Evolutionary conservation across 2,329 filamentous ascomycete species (phyloP), one percentile per base, ranked within the genome.

Genomic region (Paramyrothecium sp.): DNA sequence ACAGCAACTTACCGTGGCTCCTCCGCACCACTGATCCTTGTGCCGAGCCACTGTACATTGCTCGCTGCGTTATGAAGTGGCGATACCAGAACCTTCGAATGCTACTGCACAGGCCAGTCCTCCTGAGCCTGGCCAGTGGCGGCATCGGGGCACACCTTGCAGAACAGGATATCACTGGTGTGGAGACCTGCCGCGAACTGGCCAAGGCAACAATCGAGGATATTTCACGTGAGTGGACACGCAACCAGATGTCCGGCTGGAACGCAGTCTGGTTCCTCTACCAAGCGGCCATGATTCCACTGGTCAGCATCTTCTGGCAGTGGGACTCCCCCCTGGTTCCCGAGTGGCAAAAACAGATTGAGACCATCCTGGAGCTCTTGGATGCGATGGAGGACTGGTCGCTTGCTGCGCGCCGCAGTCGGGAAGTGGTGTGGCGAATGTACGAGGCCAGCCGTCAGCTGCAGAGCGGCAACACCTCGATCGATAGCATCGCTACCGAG

Each of bases 221-320:
- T 59, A 90, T 92, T 60, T 81, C 86, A 13, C 77, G 80, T 21
- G 88, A 89, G 61, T 91, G 88, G 75, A 83, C 84, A 50, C 83
- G 86, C 53, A 89, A 91, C 68, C 84, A 91, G 67, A 89, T 92
- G 75, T 86, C 85, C 1, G 89, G 89, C 8, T 92, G 89, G 90
- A 91, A 91, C 69, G 89, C 87, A 0, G 89, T 90, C 2, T 92
- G 89, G 89, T 88, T 92, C 73, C 82, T 91, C 58, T 92, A 91
- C 73, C 89, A 93, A 70, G 89, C 89, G 0, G 85, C 85, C 61
- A 90, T 92, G 86, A 86, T 92, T 11, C 89, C 89, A 0, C 81
- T 93, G 1, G 83, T 93, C 13, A 88, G 84, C 20, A 78, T 92
- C 16, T 91, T 92, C 69, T 88, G 85, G 77, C 87, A 91, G 68